These are phyloP conservation scores for Allium sativum DNA, from an alignment of 106 monocot species.

Conservation along the genomic window DNA sequence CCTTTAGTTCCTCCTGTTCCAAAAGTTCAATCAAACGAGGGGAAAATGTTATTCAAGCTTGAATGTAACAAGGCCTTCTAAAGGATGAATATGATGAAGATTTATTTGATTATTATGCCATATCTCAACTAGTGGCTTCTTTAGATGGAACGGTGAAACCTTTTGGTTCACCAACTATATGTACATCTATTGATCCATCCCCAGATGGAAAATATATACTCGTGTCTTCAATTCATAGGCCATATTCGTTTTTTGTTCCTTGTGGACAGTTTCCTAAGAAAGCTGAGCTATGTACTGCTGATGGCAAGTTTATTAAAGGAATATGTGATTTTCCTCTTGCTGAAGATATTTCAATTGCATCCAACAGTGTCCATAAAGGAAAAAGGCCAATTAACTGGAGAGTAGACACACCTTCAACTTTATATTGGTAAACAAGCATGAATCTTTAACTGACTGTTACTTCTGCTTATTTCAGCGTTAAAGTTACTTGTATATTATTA, in stretches of 20 bases:
- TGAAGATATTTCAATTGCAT: conserved; percentile 90
- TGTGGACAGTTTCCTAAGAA: conserved; percentile 93
- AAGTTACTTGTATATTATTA: neutral
- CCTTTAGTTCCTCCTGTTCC: conserved; percentile 72
- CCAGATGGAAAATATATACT: conserved; percentile 76
- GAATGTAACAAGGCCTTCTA: conserved; percentile 85
- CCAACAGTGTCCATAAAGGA: conserved; percentile 78
- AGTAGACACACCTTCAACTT: conserved; percentile 78
- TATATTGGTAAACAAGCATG: conserved; percentile 71
- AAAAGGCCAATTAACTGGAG: conserved; percentile 96
- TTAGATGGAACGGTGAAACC: conserved; percentile 69
- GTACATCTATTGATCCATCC: conserved; percentile 96
- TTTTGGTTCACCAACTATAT: conserved; percentile 82
- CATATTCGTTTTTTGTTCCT: conserved; percentile 86
- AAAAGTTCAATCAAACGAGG: conserved; percentile 96
- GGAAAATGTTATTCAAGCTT: conserved; percentile 72
- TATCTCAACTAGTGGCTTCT: conserved; percentile 70
- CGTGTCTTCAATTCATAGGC: conserved; percentile 66
- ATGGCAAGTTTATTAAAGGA: conserved; percentile 87
- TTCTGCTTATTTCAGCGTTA: neutral
- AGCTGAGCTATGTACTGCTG: conserved; percentile 79
- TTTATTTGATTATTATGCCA: conserved; percentile 92
- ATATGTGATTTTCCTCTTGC: conserved; percentile 96
- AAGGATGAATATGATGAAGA: conserved; percentile 95
- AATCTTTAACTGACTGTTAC: neutral